Evolutionary conservation across 2,329 filamentous ascomycete genomes (phyloP), one percentile per base, ranked within the genome.

Genomic region (Dactylonectria macrodidyma): DNA sequence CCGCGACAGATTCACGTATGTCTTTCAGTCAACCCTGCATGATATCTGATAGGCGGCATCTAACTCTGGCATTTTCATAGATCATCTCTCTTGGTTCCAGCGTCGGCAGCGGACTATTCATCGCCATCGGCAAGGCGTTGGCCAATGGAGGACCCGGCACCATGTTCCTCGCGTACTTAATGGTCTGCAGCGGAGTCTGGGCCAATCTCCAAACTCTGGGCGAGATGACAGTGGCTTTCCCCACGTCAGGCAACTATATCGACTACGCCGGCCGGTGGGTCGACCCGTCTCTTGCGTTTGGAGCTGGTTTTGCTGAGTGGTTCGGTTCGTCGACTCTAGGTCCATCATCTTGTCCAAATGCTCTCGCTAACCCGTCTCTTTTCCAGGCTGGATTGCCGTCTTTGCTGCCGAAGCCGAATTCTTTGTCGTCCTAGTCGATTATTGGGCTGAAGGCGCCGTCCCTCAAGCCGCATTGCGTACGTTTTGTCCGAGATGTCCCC

Each of bases 251-350:
- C 1, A 73, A 71, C 56, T 73, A 64, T 7, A 73, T 73, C 19
- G 71, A 73, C 46, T 73, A 71, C 22, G 69, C 69, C 11, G 65
- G 66, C 33, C 62, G 69, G 8, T 73, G 71, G 66, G 71, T 73
- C 10, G 71, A 73, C 5, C 71, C 69, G 9, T 66, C 71, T 5
- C 5, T 73, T n/a, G 71, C 71, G 0, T 73, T 73, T 54, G 66
- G 70, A 5, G 71, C 71, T 14, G 71, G 71, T 11, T 73, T 73
- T 33, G 71, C 71, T 6, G 69, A 73, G 38, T 73, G 71, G 71
- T 66, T 73, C 38, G 70, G 71, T 72, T 26, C 12, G 69, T 67
- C 48, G 26, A 50, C 34, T 19, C 7, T 14, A 6, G 3, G 14
- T 5, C 5, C 2, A 8, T 9, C 5, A 10, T 24, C 24, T 50